Base-by-base conservation (phyloP, 768 basidiomycete species). In the button mushroom (Agaricus bisporus) region DNA sequence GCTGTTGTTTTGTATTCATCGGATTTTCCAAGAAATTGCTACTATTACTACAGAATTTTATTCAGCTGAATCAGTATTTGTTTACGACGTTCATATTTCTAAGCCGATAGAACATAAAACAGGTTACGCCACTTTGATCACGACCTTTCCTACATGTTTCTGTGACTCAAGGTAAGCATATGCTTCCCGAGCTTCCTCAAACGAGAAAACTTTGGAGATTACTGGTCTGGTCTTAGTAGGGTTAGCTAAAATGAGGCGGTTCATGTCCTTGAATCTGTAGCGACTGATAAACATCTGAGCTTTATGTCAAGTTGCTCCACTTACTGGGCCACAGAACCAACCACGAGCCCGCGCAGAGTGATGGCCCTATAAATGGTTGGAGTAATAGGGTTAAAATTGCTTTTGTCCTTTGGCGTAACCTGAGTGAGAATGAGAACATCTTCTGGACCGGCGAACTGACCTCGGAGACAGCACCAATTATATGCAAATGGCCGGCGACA, bases 291-390 rank as follows among this genome's bases (percentile, higher is more conserved):
- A 9, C 1, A 15, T 41, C 15, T 32, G 39, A 5, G 7, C 10
- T 25, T 79, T 72, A 26, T 66, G 56, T 7, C 17, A 9, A 22
- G 44, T 38, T 17, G 12, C 45, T 38, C 17, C 28, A 67, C 78
- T 42, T 60, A 81, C 78, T 82, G 80, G n/a, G 73, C 67, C n/a
- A 81, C 73, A 10, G 79, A 78, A 29, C 82, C 83, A 49, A 83
- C 70, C 32, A 76, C 69, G 25, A 85, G 73, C 4, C 83, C 82
- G 4, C 78, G 75, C 36, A 83, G 55, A 18, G 59, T 63, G 35
- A 77, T 65, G 2, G 69, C 70, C 57, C 70, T 77, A 42, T 37
- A 59, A 25, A 83, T 73, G 12, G 68, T 60, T 6, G 51, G 51
- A 17, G 63, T 49, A 32, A 68, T 60, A 15, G 76, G 52, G 50